These are phyloP conservation scores for Fusarium compactum DNA, from an alignment of 2,329 filamentous ascomycete species.

Conservation along the genomic window DNA sequence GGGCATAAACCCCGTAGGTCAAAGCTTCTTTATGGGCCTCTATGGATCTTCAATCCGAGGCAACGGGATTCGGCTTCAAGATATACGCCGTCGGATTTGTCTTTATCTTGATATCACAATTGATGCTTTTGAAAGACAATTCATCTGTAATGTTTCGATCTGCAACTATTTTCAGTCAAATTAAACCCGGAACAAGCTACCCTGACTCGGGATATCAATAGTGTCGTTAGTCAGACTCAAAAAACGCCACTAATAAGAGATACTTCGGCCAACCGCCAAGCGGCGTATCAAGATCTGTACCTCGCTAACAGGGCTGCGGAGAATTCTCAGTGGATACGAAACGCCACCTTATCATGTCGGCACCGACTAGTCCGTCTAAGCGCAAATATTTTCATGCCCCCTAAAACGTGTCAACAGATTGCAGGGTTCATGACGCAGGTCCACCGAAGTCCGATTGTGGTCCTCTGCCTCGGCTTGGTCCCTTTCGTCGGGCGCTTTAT, in stretches of 20 bases:
- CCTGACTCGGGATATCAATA: background rate
- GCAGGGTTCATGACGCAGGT: slow-evolving; percentile 12
- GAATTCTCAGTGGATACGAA: slow-evolving; percentile 7
- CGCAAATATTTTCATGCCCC: slow-evolving; percentile 26
- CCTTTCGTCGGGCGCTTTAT: slow-evolving; percentile 16
- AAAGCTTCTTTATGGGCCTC: slow-evolving; percentile 9
- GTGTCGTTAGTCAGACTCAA: background rate
- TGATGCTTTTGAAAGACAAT: no score
- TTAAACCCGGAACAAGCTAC: background rate
- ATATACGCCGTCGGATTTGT: slow-evolving; percentile 1
- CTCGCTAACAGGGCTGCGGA: slow-evolving; percentile 12
- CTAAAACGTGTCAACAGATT: slow-evolving; percentile 16
- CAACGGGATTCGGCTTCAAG: slow-evolving; percentile 21
- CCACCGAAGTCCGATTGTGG: slow-evolving; percentile 9
- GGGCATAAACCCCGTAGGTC: slow-evolving; percentile 16
- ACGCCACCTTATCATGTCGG: slow-evolving; percentile 20
- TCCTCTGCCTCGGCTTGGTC: slow-evolving; percentile 22
- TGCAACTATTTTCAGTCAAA: background rate
- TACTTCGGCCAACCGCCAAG: background rate
- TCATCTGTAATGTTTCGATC: background rate
- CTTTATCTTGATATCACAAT: no score
- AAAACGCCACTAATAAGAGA: background rate
- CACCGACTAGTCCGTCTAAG: background rate
- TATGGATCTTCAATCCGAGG: slow-evolving; percentile 19
- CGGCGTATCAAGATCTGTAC: background rate